phyloP scores from a whole-genome alignment of 2,329 filamentous ascomycete species.

The Massarina eburnea region DNA sequence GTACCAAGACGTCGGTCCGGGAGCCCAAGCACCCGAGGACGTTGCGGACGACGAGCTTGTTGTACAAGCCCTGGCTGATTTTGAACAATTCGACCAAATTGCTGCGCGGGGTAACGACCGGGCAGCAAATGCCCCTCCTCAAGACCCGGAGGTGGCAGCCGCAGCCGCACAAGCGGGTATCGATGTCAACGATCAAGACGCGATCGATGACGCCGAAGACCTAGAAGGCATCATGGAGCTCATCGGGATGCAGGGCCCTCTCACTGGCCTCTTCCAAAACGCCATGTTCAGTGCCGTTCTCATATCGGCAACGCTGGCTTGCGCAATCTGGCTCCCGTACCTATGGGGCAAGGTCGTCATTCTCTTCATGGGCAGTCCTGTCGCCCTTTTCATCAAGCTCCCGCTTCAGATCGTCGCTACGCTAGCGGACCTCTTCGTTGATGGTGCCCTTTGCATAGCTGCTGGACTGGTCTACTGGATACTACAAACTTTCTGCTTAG shows the following conservation, averaged over 20 bases:
- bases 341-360: constrained; percentile 84
- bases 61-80: constrained; percentile 58
- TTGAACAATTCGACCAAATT: constrained; percentile 2
- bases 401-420: constrained; percentile 73
- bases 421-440: constrained; percentile 76
- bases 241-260: constrained; percentile 91
- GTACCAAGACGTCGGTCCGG: constrained; percentile 49
- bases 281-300: constrained; percentile 91
- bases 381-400: constrained; percentile 65
- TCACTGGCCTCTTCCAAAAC: constrained; percentile 89
- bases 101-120: not conserved
- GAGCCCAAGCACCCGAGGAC: constrained; percentile 27
- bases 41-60: constrained; percentile 59
- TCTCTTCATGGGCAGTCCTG: constrained; percentile 76
- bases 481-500: constrained; percentile 29
- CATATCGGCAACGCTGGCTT: constrained; percentile 78
- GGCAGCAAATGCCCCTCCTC: constrained; percentile 26
- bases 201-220: constrained; percentile 83
- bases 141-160: constrained; percentile 62
- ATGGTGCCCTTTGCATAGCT: constrained; percentile 66
- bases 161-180: constrained; percentile 68
- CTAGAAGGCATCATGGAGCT: constrained; percentile 95
- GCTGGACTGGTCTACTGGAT: constrained; percentile 53
- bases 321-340: constrained; percentile 89
- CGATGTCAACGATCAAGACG: constrained; percentile 69